Evolutionary conservation across 1,284 basidiomycete species (phyloP), one percentile per base, ranked within the genome.

Genomic region (Heterobasidion irregulare): DNA sequence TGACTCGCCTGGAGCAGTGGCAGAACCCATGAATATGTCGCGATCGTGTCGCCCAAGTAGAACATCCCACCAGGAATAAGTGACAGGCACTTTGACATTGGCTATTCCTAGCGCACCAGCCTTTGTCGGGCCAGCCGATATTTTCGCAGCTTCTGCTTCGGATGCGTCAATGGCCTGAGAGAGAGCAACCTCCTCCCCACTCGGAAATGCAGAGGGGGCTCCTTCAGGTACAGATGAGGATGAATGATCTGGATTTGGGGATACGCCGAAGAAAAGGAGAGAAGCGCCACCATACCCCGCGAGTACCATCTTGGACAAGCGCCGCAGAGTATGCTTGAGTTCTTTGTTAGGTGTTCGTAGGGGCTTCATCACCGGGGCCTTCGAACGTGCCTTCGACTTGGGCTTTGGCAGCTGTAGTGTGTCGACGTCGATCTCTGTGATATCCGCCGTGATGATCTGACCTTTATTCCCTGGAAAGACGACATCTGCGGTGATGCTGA

Each of bases 11-110:
- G 63, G 62, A 7, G 62, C 56, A 35, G 72, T 72, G 2, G 79
- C 75, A 60, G 77, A 80, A 13, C 75, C 71, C 64, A 88, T 80
- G 63, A 91, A 87, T 33, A 90, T 89, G 61, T 90, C 88, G 58
- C 82, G 78, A 63, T 91, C 89, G 60, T 90, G 86, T 60, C 79
- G 82, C 9, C 88, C 88, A 44, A 88, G 71, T 6, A 90, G 66
- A 16, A 90, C 77, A 59, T 88, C 80, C 88, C 89, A 91, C 88
- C 88, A 90, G 0, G 86, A 86, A 63, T 84, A 89, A 9, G 64
- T 64, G 50, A 57, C 45, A 0, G 55, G n/a, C 26, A 55, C 56
- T 52, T 56, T 53, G 9, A 53, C 36, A 18, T 51, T 49, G 36
- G 57, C 12, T 7, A 59, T 26, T n/a, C 57, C 45, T 8, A 56